Percentiles rank a stretch among this genome's conserved stretches.
These are phyloP conservation scores for Eucalyptus camaldulensis DNA, from an alignment of 345 rosid genomes.

Conservation along the genomic window DNA sequence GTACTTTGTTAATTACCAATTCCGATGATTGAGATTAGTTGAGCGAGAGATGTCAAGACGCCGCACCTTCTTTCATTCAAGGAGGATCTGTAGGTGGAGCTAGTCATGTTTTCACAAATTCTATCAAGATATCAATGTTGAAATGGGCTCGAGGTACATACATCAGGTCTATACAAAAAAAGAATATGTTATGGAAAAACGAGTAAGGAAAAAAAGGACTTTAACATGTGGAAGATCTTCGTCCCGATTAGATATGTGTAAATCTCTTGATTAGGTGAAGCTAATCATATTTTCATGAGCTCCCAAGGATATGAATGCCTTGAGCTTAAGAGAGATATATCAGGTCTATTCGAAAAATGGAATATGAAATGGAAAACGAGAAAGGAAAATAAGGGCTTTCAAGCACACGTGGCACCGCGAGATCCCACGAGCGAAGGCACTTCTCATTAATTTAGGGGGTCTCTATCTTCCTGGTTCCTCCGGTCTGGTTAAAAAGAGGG, in stretches of 20 bases:
- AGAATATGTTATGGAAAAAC: too few species aligned
- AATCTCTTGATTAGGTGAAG: too few species aligned
- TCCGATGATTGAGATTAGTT: background rate
- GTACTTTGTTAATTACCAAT: background rate
- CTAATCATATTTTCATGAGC: too few species aligned
- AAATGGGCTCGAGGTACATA: background rate
- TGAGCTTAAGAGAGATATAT: too few species aligned
- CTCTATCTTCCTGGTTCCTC: background rate
- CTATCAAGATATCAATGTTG: background rate
- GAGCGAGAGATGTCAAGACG: background rate
- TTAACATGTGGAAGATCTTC: too few species aligned
- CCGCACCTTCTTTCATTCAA: background rate
- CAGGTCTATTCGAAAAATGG: too few species aligned
- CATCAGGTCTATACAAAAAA: background rate
- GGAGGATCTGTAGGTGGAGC: background rate
- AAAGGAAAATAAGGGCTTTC: background rate
- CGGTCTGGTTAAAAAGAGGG: background rate
- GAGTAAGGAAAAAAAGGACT: too few species aligned
- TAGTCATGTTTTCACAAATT: background rate
- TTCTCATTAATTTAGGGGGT: background rate
- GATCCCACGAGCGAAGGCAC: background rate
- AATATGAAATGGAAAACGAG: background rate
- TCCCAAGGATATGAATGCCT: too few species aligned
- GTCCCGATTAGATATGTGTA: too few species aligned
- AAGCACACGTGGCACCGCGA: background rate